phyloP scores from a whole-genome alignment of 495 filamentous ascomycete species.

The Penicillium robsamsonii region DNA sequence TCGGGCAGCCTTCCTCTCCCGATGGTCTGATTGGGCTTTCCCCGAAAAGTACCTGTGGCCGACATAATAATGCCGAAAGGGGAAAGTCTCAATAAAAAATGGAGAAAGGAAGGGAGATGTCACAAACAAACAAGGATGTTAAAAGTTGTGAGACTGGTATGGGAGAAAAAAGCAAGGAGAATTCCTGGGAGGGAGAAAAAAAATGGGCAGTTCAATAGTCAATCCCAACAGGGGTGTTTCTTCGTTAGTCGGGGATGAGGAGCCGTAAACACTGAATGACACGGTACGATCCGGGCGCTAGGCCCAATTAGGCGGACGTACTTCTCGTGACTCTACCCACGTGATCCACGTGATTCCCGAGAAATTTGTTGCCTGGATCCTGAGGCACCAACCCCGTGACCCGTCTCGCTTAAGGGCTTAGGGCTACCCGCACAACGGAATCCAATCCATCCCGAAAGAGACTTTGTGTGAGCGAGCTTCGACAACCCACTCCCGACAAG shows the following conservation, averaged over 20 bases:
- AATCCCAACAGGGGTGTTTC: constrained; percentile 34
- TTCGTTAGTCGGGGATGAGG: constrained; percentile 11
- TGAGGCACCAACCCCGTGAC: constrained; percentile 24
- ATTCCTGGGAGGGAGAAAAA: constrained; percentile 13
- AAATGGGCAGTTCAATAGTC: constrained; percentile 25
- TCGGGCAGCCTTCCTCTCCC: constrained; percentile 64
- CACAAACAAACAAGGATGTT: constrained; percentile 20
- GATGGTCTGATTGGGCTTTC: constrained; percentile 48
- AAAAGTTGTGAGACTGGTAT: constrained; percentile 20
- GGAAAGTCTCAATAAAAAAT: constrained; percentile 20
- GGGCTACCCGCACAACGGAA: constrained; percentile 48
- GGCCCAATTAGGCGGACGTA: constrained; percentile 8
- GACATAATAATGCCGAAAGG: constrained; percentile 50
- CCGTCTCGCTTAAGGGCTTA: constrained; percentile 46
- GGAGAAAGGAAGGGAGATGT: constrained; percentile 16
- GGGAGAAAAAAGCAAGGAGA: constrained; percentile 20
- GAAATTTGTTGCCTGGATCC: not conserved
- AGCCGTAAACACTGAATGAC: constrained; percentile 25
- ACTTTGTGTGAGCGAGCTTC: constrained; percentile 40
- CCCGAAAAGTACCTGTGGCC: constrained; percentile 52
- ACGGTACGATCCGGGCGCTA: constrained; percentile 27
- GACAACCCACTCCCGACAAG: constrained; percentile 49
- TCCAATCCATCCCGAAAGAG: constrained; percentile 39
- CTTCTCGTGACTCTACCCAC: not conserved
- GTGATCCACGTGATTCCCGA: constrained; percentile 7